Conservation (phyloP, 805 yeast species). For the Ogataea pini region DNA sequence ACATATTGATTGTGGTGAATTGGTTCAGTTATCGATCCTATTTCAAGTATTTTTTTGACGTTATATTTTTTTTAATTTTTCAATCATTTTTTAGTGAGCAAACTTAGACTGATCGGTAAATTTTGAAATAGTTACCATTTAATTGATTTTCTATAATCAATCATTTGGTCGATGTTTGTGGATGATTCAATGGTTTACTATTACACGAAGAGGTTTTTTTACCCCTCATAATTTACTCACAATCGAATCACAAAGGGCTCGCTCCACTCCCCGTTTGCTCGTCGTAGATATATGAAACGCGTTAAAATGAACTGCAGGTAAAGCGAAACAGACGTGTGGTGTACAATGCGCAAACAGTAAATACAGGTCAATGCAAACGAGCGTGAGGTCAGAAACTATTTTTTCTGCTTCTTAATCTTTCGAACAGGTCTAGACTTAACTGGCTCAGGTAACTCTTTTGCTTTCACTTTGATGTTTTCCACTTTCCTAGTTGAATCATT, state of each 20-base stretch:
- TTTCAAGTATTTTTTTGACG: background rate
- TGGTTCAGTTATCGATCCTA: background rate
- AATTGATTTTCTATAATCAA: too few species aligned
- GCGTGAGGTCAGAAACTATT: background rate
- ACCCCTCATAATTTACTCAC: too few species aligned
- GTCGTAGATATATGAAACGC: too few species aligned
- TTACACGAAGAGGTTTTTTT: too few species aligned
- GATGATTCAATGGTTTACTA: too few species aligned
- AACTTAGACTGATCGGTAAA: too few species aligned
- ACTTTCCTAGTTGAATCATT: background rate
- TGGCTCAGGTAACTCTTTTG: background rate
- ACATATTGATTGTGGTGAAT: background rate
- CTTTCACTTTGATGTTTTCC: background rate
- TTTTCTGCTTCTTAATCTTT: background rate
- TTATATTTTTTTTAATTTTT: too few species aligned
- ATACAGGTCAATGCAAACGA: conserved; percentile 3
- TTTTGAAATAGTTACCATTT: too few species aligned
- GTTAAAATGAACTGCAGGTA: background rate
- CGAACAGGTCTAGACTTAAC: background rate
- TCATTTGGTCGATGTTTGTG: too few species aligned
- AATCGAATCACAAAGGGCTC: too few species aligned
- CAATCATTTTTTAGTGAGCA: too few species aligned
- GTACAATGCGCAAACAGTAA: background rate
- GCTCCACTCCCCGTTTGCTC: too few species aligned
- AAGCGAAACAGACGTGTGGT: conserved; percentile 2